Base-by-base conservation (phyloP, 768 basidiomycete genomes). In the Naganishia onofrii region DNA sequence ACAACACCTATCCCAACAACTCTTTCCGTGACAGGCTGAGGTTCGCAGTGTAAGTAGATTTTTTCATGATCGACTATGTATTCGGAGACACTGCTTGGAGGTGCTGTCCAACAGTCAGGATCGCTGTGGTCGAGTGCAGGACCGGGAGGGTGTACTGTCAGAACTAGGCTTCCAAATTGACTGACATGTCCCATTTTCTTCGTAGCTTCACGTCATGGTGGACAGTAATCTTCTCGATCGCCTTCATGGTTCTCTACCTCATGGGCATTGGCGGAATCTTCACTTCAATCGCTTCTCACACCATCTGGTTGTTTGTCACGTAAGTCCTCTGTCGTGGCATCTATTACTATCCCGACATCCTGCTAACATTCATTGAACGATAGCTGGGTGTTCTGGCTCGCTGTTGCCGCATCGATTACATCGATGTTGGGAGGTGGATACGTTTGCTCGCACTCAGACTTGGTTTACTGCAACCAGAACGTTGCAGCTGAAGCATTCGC, bases 311-410 rank as follows among this genome's bases (percentile, higher is more conserved):
- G 31, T 67, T 72, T 65, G 21, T 81, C 55, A 81, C 80, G 78
- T 79, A 66, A 74, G 79, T 76, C 17, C 8, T 23, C 26, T 34
- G 23, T 51, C n/a, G n/a, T 26, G 23, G 17, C n/a, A 21, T 46
- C 5, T 71, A n/a, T 57, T 19, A n/a, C 36, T 10, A 15, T 48
- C n/a, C 7, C 38, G 13, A 28, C 44, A 44, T 12, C 3, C 51
- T 23, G 32, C 32, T 32, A 53, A n/a, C 64, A 29, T 8, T 17
- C 26, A 54, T 48, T 38, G 28, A 28, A 34, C 44, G 51, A 23
- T 36, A 80, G 79, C 26, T 81, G 80, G 80, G 44, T 81, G 46
- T 77, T 81, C 76, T 81, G 80, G 80, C 75, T 78, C 56, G 76
- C 78, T 12, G 74, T 72, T 53, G 74, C 75, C 26, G 78, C 77